A percentile compares a stretch with the other conserved stretches of the same genome.
Conservation (phyloP, 2,329 filamentous ascomycete species). For the Colletotrichum sp. region DNA sequence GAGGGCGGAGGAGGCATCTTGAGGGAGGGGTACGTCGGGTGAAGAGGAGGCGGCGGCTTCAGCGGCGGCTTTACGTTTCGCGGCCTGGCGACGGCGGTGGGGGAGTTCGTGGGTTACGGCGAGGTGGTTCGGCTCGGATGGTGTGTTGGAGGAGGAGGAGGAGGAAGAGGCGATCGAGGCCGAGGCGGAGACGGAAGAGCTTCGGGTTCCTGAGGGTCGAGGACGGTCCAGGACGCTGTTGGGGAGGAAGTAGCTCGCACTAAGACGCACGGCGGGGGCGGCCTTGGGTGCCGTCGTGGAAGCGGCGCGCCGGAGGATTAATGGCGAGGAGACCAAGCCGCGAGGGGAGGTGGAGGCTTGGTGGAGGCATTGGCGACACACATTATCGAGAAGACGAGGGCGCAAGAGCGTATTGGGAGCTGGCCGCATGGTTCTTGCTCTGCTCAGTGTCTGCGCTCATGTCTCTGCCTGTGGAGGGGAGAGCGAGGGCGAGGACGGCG, state of each 20-base stretch:
- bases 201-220: not conserved
- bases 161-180: not conserved
- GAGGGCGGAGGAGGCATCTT: conserved; percentile 60
- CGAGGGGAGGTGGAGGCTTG: not conserved
- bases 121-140: not conserved
- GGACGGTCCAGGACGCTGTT: conserved; percentile 17
- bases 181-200: conserved; percentile 10
- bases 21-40: conserved; percentile 40
- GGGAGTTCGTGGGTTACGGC: conserved; percentile 15
- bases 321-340: not conserved
- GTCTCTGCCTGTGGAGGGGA: conserved; percentile 1
- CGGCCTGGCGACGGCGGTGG: conserved; percentile 22
- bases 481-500: not conserved
- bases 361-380: conserved; percentile 16
- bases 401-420: conserved; percentile 17
- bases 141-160: not conserved
- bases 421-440: conserved; percentile 21
- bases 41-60: not conserved
- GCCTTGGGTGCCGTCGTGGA: conserved; percentile 14
- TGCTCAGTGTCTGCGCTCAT: conserved; percentile 17
- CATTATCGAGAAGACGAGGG: conserved; percentile 13
- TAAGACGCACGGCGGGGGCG: conserved; percentile 15
- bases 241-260: conserved; percentile 22
- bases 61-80: conserved; percentile 16
- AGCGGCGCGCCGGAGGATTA: not conserved